A percentile compares a stretch with the other conserved stretches of the same genome.
Evolutionary conservation across 768 basidiomycete species (phyloP).

Genomic region (Hysterangium stoloniferum): DNA sequence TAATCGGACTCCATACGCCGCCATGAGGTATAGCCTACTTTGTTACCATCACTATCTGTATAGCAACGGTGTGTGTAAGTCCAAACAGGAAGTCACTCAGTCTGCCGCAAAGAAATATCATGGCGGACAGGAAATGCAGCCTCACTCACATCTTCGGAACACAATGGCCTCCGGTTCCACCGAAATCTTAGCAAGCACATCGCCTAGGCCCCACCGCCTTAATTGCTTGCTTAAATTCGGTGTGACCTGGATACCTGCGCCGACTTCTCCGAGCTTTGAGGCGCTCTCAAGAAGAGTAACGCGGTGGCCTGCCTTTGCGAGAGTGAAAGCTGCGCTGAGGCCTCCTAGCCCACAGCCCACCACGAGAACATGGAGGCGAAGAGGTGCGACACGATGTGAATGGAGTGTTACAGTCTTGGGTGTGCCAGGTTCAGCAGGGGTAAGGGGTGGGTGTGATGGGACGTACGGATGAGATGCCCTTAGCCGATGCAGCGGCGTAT

Average conservation of each 20-base stretch:
- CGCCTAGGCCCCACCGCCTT: slow-evolving; percentile 42
- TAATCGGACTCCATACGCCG: slow-evolving; percentile 23
- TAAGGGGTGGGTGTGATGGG: neutral
- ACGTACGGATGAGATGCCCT: neutral
- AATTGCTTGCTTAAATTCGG: slow-evolving; percentile 40
- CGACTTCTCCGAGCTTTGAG: slow-evolving; percentile 32
- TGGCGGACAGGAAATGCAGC: neutral
- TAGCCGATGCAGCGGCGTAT: neutral
- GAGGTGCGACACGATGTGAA: slow-evolving; percentile 15
- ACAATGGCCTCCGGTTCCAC: slow-evolving; percentile 34
- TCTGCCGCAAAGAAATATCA: too few species aligned
- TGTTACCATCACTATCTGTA: slow-evolving; percentile 28
- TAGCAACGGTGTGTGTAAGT: neutral
- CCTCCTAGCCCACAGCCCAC: slow-evolving; percentile 48
- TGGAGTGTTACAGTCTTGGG: neutral
- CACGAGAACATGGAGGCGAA: slow-evolving; percentile 33
- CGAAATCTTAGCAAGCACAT: slow-evolving; percentile 29
- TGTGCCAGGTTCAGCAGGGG: neutral
- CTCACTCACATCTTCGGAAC: slow-evolving; percentile 31
- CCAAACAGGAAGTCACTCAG: neutral
- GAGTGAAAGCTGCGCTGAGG: slow-evolving; percentile 36
- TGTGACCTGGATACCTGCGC: slow-evolving; percentile 45
- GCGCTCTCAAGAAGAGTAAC: slow-evolving; percentile 43
- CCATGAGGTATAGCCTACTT: slow-evolving; percentile 32
- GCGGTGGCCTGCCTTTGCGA: slow-evolving; percentile 40